Percentiles rank a stretch among this genome's conserved stretches.
These are phyloP conservation scores for Epichloe brachyelytri DNA, from an alignment of 2,329 filamentous ascomycete species.

Conservation along the genomic window DNA sequence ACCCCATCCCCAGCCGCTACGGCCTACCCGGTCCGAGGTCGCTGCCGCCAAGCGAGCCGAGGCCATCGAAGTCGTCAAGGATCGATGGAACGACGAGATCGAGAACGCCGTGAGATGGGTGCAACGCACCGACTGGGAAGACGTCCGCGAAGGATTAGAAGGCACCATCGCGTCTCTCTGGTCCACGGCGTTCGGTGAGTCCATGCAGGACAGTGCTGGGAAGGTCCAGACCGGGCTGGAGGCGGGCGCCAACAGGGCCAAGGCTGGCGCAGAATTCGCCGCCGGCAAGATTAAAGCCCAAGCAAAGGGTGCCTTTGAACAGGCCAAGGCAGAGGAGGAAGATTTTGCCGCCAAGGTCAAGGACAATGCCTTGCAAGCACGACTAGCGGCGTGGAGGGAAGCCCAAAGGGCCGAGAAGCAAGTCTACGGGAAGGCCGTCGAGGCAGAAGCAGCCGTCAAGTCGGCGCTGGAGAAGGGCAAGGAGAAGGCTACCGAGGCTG, in stretches of 20 bases:
- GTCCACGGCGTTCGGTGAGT: slow-evolving; percentile 24
- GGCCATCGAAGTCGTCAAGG: slow-evolving; percentile 56
- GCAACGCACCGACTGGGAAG: slow-evolving; percentile 53
- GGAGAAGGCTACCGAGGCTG: slow-evolving; percentile 27
- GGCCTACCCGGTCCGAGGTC: slow-evolving; percentile 37
- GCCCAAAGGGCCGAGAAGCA: slow-evolving; percentile 11
- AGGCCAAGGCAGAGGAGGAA: slow-evolving; percentile 17
- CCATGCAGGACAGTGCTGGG: slow-evolving; percentile 14
- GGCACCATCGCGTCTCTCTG: slow-evolving; percentile 31
- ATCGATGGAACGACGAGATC: slow-evolving; percentile 66
- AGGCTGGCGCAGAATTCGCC: slow-evolving; percentile 11
- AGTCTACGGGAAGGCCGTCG: slow-evolving; percentile 16
- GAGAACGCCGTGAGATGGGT: slow-evolving; percentile 52
- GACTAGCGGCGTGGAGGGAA: slow-evolving; percentile 13
- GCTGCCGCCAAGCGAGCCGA: slow-evolving; percentile 39
- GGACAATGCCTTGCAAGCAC: slow-evolving; percentile 16
- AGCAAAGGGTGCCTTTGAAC: slow-evolving; percentile 23
- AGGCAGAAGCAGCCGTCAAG: slow-evolving; percentile 25
- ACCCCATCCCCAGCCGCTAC: slow-evolving; percentile 33
- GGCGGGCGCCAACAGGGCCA: slow-evolving; percentile 22
- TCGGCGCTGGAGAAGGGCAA: slow-evolving; percentile 28
- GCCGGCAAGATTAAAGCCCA: slow-evolving; percentile 18
- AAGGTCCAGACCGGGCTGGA: slow-evolving; percentile 18
- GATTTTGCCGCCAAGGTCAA: slow-evolving; percentile 15
- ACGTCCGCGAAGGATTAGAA: slow-evolving; percentile 46